phyloP scores from a whole-genome alignment of 129 eudicot species.

The Cynara cardunculus region DNA sequence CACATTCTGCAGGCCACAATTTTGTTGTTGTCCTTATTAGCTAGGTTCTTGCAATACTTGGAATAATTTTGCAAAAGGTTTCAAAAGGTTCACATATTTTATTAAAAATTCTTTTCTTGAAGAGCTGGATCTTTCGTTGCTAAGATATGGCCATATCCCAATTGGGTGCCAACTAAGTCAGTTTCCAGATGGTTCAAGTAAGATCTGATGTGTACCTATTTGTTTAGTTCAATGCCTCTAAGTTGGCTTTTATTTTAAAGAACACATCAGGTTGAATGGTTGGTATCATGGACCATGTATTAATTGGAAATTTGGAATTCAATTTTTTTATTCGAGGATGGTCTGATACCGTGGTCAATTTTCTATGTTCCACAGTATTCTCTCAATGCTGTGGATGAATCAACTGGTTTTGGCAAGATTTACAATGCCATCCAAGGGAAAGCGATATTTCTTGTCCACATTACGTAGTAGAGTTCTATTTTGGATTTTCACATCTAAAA shows the following conservation, averaged over 20 bases:
- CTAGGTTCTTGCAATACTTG: not conserved
- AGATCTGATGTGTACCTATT: conserved; percentile 10
- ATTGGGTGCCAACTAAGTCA: conserved; percentile 22
- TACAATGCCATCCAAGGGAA: not conserved
- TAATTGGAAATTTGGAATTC: conserved; percentile 15
- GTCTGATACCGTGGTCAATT: conserved; percentile 16
- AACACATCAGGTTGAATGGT: conserved; percentile 20
- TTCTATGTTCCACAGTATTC: conserved; percentile 21
- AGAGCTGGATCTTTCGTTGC: conserved; percentile 7
- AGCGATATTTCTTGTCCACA: conserved; percentile 11
- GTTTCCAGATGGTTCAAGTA: conserved; percentile 20
- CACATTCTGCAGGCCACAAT: not conserved
- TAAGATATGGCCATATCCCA: conserved; percentile 24
- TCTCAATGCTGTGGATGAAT: conserved; percentile 30
- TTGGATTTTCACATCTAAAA: not conserved
- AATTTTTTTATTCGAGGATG: not conserved
- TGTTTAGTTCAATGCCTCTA: conserved; percentile 4
- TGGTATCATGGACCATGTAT: conserved; percentile 31
- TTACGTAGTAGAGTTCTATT: not conserved
- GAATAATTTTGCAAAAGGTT: not conserved
- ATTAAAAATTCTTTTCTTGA: not conserved
- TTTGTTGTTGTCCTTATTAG: conserved; percentile 2
- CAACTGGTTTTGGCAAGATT: conserved; percentile 17
- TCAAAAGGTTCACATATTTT: conserved; percentile 1
- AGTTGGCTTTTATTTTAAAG: not conserved